These are phyloP conservation scores for Penicillium sp. DNA, from an alignment of 2,329 filamentous ascomycete genomes.

Conservation along the genomic window DNA sequence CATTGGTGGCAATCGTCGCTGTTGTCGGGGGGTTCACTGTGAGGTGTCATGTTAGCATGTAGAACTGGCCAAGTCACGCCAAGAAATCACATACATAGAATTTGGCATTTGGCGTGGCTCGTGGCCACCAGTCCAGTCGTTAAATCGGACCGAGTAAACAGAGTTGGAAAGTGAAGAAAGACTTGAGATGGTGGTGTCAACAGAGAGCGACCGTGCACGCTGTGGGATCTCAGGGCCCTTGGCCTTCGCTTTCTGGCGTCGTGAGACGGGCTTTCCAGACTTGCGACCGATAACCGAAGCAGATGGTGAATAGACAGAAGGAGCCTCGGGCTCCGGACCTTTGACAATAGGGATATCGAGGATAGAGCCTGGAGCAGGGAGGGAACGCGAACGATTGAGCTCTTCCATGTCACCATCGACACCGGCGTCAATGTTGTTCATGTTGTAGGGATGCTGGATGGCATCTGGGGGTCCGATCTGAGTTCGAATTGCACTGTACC, in stretches of 20 bases:
- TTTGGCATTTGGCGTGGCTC: conserved; percentile 14
- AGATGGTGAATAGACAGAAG: background rate
- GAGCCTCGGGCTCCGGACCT: background rate
- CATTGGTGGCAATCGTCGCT: conserved; percentile 89
- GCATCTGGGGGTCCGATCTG: conserved; percentile 1
- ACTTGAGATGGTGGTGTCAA: conserved; percentile 13
- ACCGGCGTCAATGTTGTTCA: background rate
- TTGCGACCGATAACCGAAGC: background rate
- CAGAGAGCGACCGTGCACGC: conserved; percentile 12
- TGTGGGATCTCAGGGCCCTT: background rate
- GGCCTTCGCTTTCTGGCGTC: background rate
- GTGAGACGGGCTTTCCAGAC: background rate
- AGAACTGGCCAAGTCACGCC: background rate
- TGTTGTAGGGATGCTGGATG: conserved; percentile 6
- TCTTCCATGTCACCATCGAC: background rate
- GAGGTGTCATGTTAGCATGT: conserved; percentile 14
- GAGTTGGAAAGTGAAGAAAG: conserved; percentile 14
- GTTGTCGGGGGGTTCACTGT: conserved; percentile 57
- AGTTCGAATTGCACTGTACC: background rate
- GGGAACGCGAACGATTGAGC: background rate
- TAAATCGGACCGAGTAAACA: conserved; percentile 13
- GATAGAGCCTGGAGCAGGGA: background rate
- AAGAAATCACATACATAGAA: conserved; percentile 16
- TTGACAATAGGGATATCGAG: background rate
- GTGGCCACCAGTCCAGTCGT: conserved; percentile 10